Conservation (phyloP, 805 yeast species). For the Blastobotrys parvus region DNA sequence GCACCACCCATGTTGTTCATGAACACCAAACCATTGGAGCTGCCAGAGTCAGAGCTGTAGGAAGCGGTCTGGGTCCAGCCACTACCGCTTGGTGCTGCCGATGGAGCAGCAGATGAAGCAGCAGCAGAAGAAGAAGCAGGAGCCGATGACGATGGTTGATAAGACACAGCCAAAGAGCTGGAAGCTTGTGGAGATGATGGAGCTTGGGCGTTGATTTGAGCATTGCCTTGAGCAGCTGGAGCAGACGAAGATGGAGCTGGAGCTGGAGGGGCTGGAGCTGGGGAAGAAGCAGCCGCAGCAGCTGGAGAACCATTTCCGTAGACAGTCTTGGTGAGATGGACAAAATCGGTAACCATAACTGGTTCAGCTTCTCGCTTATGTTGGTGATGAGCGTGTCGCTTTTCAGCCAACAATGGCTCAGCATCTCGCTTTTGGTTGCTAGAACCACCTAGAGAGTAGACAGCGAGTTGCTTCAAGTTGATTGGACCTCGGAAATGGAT, state of each 20-base stretch:
- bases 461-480: constrained; percentile 76
- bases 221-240: constrained; percentile 10
- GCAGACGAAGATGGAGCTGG: constrained; percentile 25
- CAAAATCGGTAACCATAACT: constrained; percentile 67
- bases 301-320: constrained; percentile 20
- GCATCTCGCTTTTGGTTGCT: constrained; percentile 50
- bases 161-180: constrained; percentile 1
- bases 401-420: constrained; percentile 17
- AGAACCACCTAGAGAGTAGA: constrained; percentile 52
- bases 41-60: constrained; percentile 57
- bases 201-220: constrained; percentile 4
- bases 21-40: constrained; percentile 66
- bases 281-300: constrained; percentile 15
- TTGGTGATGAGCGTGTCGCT: constrained; percentile 36
- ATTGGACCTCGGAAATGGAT: constrained; percentile 90
- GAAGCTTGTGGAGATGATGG: constrained; percentile 10
- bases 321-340: constrained; percentile 44
- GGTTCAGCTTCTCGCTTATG: constrained; percentile 52
- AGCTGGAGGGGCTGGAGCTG: constrained; percentile 26
- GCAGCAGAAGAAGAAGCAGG: constrained; percentile 17
- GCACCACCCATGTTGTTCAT: constrained; percentile 84
- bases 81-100: constrained; percentile 16
- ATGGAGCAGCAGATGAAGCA: constrained; percentile 18
- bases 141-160: constrained; percentile 20
- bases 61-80: constrained; percentile 68